Percentiles rank a stretch among this genome's conserved stretches.
These are phyloP conservation scores for Piloderma croceum DNA, from an alignment of 768 basidiomycete genomes.

Conservation along the genomic window DNA sequence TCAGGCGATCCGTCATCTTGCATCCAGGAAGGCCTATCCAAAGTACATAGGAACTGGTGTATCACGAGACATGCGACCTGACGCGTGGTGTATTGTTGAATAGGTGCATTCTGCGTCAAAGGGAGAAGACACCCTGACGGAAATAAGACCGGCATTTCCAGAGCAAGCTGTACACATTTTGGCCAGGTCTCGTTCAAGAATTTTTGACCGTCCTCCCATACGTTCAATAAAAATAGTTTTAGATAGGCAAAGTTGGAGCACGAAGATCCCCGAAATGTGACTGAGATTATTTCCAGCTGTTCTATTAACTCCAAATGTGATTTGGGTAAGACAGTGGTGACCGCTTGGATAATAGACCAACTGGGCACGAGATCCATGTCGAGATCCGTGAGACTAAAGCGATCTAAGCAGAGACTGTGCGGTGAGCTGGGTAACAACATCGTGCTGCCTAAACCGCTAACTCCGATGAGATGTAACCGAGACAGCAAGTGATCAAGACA, in stretches of 20 bases:
- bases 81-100: neutral
- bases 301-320: slow-evolving; percentile 8
- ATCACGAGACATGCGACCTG: slow-evolving; percentile 11
- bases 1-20: slow-evolving; percentile 9
- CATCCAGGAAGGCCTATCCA: slow-evolving; percentile 2
- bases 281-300: slow-evolving; percentile 8
- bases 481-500: too few relatives aligned
- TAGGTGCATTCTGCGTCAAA: neutral
- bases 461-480: too few relatives aligned
- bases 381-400: slow-evolving; percentile 9
- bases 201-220: neutral
- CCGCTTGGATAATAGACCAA: slow-evolving; percentile 7
- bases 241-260: slow-evolving; percentile 4
- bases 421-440: slow-evolving; percentile 9
- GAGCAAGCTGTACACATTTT: slow-evolving; percentile 4
- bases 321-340: neutral
- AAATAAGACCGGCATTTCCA: slow-evolving; percentile 10
- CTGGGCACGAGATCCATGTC: slow-evolving; percentile 7
- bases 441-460: too few relatives aligned
- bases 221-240: neutral
- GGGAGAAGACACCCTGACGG: slow-evolving; percentile 3
- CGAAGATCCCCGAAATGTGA: slow-evolving; percentile 4
- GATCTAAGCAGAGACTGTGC: slow-evolving; percentile 1
- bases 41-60: slow-evolving; percentile 12
- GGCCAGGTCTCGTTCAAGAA: slow-evolving; percentile 10